phyloP scores from a whole-genome alignment of 2,329 filamentous ascomycete genomes.

The Lecanicillium sp. region DNA sequence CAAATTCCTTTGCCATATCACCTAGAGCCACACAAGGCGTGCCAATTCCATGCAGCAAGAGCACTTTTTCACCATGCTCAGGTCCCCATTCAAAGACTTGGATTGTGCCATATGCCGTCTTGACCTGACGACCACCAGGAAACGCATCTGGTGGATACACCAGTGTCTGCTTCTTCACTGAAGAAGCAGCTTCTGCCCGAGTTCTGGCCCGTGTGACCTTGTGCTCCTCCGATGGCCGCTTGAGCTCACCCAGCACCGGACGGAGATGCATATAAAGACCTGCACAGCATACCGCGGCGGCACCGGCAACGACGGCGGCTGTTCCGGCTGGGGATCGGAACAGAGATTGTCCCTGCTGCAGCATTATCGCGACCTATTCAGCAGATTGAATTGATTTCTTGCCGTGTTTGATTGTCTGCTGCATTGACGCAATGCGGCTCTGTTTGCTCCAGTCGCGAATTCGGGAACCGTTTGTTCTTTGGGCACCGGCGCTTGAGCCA shows the following conservation, averaged over 20 bases:
- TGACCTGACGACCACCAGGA: conserved; percentile 60
- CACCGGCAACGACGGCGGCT: not conserved
- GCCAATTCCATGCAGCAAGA: conserved; percentile 74
- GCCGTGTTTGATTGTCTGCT: too few species aligned
- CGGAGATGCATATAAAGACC: not conserved
- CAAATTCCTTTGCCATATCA: conserved; percentile 57
- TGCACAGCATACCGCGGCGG: not conserved
- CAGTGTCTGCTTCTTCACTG: conserved; percentile 13
- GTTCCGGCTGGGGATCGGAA: not conserved
- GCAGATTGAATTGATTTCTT: too few species aligned
- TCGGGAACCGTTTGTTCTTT: too few species aligned
- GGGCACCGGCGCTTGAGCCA: too few species aligned
- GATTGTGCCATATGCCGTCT: conserved; percentile 61
- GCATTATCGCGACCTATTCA: not conserved
- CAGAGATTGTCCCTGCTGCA: not conserved
- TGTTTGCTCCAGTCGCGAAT: too few species aligned
- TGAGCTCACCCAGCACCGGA: not conserved
- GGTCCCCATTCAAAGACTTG: conserved; percentile 78
- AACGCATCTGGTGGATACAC: conserved; percentile 64
- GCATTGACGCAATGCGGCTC: too few species aligned
- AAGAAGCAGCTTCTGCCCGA: not conserved
- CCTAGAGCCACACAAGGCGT: conserved; percentile 67
- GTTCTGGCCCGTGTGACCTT: not conserved
- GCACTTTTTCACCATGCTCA: conserved; percentile 58
- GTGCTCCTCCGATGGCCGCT: not conserved